Conservation (phyloP, 2,329 filamentous ascomycete genomes). For the Penicillium sp. region DNA sequence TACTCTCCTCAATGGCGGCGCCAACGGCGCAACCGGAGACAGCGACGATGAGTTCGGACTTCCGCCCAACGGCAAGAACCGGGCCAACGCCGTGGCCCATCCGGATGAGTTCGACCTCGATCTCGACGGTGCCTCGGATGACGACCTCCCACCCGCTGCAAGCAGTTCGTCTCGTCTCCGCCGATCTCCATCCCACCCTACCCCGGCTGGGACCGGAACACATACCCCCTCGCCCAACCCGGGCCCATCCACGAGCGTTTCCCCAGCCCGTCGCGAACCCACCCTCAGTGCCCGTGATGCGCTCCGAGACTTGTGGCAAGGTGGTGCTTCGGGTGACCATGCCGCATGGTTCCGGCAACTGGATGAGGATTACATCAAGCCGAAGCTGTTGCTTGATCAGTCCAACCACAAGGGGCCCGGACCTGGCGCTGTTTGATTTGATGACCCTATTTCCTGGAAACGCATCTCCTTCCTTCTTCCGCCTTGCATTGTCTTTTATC, state of each 20-base stretch:
- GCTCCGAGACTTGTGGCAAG: slow-evolving; percentile 77
- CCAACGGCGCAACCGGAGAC: slow-evolving; percentile 44
- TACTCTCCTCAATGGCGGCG: slow-evolving; percentile 53
- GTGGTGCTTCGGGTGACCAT: slow-evolving; percentile 76
- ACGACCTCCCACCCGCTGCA: slow-evolving; percentile 64
- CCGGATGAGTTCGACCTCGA: slow-evolving; percentile 44
- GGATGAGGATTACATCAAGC: slow-evolving; percentile 96
- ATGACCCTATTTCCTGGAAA: slow-evolving; percentile 12
- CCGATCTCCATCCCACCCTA: slow-evolving; percentile 43
- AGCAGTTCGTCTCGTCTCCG: slow-evolving; percentile 35
- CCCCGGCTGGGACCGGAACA: slow-evolving; percentile 20
- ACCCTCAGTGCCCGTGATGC: slow-evolving; percentile 74
- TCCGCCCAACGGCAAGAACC: slow-evolving; percentile 41
- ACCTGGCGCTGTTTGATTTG: slow-evolving; percentile 40
- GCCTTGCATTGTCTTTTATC: slow-evolving; percentile 12
- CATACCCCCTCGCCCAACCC: slow-evolving; percentile 25
- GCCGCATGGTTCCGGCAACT: slow-evolving; percentile 87
- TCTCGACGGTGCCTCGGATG: slow-evolving; percentile 52
- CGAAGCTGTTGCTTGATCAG: slow-evolving; percentile 81
- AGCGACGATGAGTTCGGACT: slow-evolving; percentile 57
- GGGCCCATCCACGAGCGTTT: slow-evolving; percentile 28
- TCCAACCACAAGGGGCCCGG: slow-evolving; percentile 46
- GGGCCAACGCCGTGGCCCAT: slow-evolving; percentile 39
- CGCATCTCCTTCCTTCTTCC: not conserved
- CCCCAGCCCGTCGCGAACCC: slow-evolving; percentile 34